phyloP scores from a whole-genome alignment of 305 asterid species.

The Salvia sclarea region DNA sequence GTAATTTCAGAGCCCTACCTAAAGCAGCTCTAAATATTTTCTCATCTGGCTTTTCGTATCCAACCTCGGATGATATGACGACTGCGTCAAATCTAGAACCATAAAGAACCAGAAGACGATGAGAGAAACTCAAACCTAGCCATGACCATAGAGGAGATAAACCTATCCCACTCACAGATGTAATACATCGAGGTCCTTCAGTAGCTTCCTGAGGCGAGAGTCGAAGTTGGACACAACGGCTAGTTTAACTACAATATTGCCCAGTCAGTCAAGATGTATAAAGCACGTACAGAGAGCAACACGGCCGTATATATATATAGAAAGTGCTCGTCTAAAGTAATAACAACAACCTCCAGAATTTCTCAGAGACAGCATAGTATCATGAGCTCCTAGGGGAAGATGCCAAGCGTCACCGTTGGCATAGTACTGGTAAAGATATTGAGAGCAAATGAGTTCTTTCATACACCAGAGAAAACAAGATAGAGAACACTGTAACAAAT shows the following conservation, averaged over 20 bases:
- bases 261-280: constrained; percentile 32
- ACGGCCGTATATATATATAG: not conserved
- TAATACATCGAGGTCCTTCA: constrained; percentile 72
- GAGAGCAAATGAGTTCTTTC: not conserved
- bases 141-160: not conserved
- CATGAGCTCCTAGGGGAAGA: constrained; percentile 85
- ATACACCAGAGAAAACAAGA: not conserved
- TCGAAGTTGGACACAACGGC: constrained; percentile 97
- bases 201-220: constrained; percentile 86
- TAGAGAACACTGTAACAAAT: not conserved
- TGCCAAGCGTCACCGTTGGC: constrained; percentile 95
- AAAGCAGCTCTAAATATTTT: constrained; percentile 79
- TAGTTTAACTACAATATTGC: constrained; percentile 64
- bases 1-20: constrained; percentile 45
- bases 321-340: constrained; percentile 21
- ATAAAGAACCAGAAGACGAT: not conserved
- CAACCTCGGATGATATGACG: constrained; percentile 88
- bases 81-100: constrained; percentile 79
- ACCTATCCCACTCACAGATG: constrained; percentile 64
- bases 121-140: not conserved
- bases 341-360: constrained; percentile 68
- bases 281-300: not conserved
- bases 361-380: constrained; percentile 59
- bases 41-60: constrained; percentile 84
- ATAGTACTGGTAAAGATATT: constrained; percentile 57